Percentiles rank a stretch among this genome's conserved stretches.
Conservation (phyloP, 768 basidiomycete species). For the Boletus pseudo-olivaceus region DNA sequence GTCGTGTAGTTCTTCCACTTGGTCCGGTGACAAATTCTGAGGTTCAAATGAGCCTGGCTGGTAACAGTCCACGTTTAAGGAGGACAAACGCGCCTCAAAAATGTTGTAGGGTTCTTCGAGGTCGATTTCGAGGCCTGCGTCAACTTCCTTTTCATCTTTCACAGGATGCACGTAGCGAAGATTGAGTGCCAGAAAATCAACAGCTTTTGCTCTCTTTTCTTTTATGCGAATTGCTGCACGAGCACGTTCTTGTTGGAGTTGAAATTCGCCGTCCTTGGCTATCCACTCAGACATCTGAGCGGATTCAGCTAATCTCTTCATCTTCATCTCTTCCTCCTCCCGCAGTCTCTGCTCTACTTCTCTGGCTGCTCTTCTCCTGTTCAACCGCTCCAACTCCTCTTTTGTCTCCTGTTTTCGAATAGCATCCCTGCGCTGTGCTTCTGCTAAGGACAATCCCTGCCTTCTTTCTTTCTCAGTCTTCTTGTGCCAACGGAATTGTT, state of each 20-base stretch:
- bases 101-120: slow-evolving; percentile 98
- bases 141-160: slow-evolving; percentile 74
- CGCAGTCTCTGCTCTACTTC: slow-evolving; percentile 85
- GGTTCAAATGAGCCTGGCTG: slow-evolving; percentile 8
- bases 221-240: slow-evolving; percentile 92
- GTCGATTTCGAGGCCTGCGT: slow-evolving; percentile 93
- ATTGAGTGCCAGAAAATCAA: slow-evolving; percentile 96
- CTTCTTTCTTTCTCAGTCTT: slow-evolving; percentile 96
- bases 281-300: slow-evolving; percentile 99
- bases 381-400: slow-evolving; percentile 91
- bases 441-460: slow-evolving; percentile 72
- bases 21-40: slow-evolving; percentile 80
- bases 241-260: slow-evolving; percentile 87
- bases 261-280: slow-evolving; percentile 94
- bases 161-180: slow-evolving; percentile 84
- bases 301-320: slow-evolving; percentile 88
- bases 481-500: slow-evolving; percentile 99
- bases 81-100: slow-evolving; percentile 66
- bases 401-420: slow-evolving; percentile 85
- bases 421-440: slow-evolving; percentile 77
- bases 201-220: slow-evolving; percentile 97
- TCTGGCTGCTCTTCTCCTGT: slow-evolving; percentile 84
- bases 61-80: background rate
- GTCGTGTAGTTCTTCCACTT: slow-evolving; percentile 90
- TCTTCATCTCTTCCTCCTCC: slow-evolving; percentile 90